Conservation (phyloP, 192 early-diverging fungal genomes). For the Jimgerdemannia lactiflua region DNA sequence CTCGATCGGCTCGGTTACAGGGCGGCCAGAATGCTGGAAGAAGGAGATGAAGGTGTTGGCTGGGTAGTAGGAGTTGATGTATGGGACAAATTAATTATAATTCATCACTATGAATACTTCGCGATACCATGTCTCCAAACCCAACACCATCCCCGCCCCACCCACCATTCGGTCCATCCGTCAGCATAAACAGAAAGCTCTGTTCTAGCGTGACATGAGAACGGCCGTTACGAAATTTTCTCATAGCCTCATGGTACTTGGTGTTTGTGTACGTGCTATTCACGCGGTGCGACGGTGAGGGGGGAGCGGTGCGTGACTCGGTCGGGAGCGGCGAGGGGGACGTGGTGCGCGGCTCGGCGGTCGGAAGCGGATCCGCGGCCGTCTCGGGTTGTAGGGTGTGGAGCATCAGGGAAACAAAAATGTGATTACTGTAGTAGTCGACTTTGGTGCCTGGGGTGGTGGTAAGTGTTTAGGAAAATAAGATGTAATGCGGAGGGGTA, state of each 20-base stretch:
- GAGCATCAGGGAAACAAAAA: slow-evolving; percentile 20
- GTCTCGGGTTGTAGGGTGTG: slow-evolving; percentile 5
- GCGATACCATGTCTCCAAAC: background rate
- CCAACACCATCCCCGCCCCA: background rate
- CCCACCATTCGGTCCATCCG: slow-evolving; percentile 11
- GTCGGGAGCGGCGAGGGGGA: background rate
- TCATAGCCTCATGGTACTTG: background rate
- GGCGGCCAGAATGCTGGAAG: slow-evolving; percentile 34
- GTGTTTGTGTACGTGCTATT: background rate
- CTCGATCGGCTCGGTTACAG: slow-evolving; percentile 32
- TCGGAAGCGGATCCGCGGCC: background rate
- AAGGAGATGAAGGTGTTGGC: slow-evolving; percentile 31
- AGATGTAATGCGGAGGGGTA: background rate
- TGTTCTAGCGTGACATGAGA: slow-evolving; percentile 26
- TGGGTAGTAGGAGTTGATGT: background rate
- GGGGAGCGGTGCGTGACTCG: background rate
- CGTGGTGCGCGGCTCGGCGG: background rate
- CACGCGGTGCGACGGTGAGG: too few relatives aligned
- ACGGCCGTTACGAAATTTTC: background rate
- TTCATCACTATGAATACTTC: background rate
- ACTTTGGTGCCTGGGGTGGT: slow-evolving; percentile 14
- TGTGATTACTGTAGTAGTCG: slow-evolving; percentile 17
- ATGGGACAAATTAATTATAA: background rate
- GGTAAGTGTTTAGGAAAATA: too few relatives aligned
- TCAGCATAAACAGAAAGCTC: slow-evolving; percentile 33